These are phyloP conservation scores for Petunia secreta DNA, from an alignment of 257 asterid species.

Conservation along the genomic window DNA sequence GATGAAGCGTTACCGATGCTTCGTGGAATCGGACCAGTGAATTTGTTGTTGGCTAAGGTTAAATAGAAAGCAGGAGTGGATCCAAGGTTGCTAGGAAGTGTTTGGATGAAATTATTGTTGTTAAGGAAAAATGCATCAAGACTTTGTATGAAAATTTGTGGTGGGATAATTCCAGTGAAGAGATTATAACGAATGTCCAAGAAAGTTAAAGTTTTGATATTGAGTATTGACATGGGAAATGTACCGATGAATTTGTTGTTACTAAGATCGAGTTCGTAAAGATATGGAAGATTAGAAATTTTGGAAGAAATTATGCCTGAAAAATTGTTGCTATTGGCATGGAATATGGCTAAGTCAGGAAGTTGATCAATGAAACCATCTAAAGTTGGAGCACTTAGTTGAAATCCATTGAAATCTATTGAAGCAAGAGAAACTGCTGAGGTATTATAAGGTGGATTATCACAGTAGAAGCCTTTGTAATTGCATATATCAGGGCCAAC, in stretches of 20 bases:
- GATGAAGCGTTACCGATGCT: conserved; percentile 38
- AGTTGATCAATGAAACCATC: conserved; percentile 72
- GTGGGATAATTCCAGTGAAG: conserved; percentile 68
- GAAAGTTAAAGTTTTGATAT: conserved; percentile 52
- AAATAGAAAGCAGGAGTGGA: conserved; percentile 38
- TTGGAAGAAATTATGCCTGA: conserved; percentile 53
- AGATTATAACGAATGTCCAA: conserved; percentile 67
- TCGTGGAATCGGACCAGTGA: conserved; percentile 68
- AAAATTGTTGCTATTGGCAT: conserved; percentile 73
- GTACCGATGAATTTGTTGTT: conserved; percentile 74
- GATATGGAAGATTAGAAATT: conserved; percentile 53
- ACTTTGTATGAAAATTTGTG: conserved; percentile 47
- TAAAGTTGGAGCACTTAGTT: conserved; percentile 56
- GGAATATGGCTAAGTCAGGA: conserved; percentile 79
- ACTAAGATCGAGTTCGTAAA: conserved; percentile 79
- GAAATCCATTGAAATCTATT: conserved; percentile 78
- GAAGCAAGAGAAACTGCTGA: conserved; percentile 75
- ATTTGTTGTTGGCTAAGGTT: conserved; percentile 66
- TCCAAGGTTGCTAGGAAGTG: conserved; percentile 48
- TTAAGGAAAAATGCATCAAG: conserved; percentile 67
- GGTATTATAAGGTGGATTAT: conserved; percentile 60
- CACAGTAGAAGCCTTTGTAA: conserved; percentile 74
- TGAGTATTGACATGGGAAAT: conserved; percentile 53
- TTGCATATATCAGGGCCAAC: conserved; percentile 64
- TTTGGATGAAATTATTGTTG: conserved; percentile 57